Evolutionary conservation across 257 asterid species (phyloP).

Genomic region (Nicotiana obtusifolia): DNA sequence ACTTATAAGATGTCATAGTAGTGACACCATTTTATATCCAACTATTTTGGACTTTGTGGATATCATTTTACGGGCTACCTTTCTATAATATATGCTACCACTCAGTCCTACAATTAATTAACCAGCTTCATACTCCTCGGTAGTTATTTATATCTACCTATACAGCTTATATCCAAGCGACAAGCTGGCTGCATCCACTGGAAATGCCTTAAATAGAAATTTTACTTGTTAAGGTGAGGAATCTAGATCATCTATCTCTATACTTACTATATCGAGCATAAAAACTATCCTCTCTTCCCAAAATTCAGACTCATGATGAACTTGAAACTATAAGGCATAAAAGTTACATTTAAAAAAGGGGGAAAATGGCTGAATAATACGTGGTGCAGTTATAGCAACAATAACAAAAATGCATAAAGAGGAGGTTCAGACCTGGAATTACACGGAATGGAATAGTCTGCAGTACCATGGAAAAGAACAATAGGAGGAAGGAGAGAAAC

Average conservation of each 20-base stretch:
- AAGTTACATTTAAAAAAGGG: not conserved
- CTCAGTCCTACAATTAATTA: not conserved
- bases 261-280: not conserved
- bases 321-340: not conserved
- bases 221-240: not conserved
- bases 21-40: not conserved
- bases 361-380: not conserved
- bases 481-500: constrained; percentile 72
- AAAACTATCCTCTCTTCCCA: not conserved
- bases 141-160: not conserved
- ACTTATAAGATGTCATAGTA: not conserved
- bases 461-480: constrained; percentile 86
- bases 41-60: not conserved
- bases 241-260: not conserved
- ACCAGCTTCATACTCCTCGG: not conserved
- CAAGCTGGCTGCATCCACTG: not conserved
- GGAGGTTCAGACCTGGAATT: constrained; percentile 54
- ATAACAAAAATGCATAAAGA: not conserved
- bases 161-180: not conserved
- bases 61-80: not conserved
- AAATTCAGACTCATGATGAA: not conserved
- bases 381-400: not conserved
- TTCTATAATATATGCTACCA: not conserved
- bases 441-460: constrained; percentile 87
- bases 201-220: not conserved